Conservation (phyloP, 2,329 filamentous ascomycete genomes). For the Aquanectria penicillioides region DNA sequence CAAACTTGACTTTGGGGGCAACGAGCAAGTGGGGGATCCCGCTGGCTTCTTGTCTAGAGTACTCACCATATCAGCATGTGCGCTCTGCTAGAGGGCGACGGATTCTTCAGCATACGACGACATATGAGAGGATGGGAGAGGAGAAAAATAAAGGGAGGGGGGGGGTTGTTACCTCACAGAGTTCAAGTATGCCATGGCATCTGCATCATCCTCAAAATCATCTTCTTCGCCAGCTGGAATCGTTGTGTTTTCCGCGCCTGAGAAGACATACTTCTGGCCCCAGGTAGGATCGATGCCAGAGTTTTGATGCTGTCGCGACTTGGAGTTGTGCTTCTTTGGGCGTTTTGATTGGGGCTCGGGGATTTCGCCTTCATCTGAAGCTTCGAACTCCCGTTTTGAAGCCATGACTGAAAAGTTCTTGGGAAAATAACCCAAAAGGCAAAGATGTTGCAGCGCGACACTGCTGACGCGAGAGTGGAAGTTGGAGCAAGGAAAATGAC, state of each 20-base stretch:
- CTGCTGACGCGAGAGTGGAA: not conserved
- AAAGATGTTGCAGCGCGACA: not conserved
- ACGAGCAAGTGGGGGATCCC: conserved; percentile 77
- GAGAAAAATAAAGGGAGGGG: not conserved
- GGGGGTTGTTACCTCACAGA: conserved; percentile 71
- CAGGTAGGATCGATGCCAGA: conserved; percentile 69
- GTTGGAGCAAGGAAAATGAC: conserved; percentile 19
- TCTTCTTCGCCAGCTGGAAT: conserved; percentile 64
- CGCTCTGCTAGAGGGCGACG: conserved; percentile 21
- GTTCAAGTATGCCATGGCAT: conserved; percentile 76
- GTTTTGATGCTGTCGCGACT: conserved; percentile 53
- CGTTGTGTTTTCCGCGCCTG: conserved; percentile 65
- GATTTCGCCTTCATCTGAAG: conserved; percentile 42
- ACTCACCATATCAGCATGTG: conserved; percentile 62
- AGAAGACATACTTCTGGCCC: conserved; percentile 78
- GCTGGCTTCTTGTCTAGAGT: conserved; percentile 76
- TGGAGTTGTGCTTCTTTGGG: conserved; percentile 43
- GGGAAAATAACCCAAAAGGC: too few relatives aligned
- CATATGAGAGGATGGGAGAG: conserved; percentile 13
- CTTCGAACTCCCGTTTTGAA: conserved; percentile 47
- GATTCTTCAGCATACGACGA: conserved; percentile 42
- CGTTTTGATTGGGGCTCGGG: conserved; percentile 41
- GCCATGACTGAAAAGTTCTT: conserved; percentile 41
- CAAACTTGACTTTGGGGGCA: conserved; percentile 65
- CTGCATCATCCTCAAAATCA: conserved; percentile 73